Base-by-base conservation (phyloP, 78 protist species). In the Dictyostelium intermedium region DNA sequence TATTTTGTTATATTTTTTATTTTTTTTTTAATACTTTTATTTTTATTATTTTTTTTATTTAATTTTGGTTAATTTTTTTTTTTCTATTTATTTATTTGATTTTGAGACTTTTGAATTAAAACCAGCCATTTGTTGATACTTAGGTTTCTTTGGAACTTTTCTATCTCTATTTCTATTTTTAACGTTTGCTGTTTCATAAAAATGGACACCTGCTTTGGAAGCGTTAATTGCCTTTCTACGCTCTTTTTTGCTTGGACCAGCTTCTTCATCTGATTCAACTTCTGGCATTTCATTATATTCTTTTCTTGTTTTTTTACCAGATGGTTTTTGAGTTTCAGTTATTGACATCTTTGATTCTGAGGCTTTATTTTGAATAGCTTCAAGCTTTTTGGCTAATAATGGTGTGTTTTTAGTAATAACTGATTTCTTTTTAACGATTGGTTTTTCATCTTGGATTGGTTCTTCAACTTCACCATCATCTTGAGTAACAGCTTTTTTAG, bases 91-190 rank as follows among this genome's bases (percentile, higher is more conserved):
- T 72, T 72, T 72, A 34, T 34, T 72, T 72, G 34, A 32, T 72
- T 70, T 70, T 70, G 73, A 63, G 25, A 25, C 20, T 11, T 66
- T 66, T 6, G 74, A 66, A 30, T 66, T 66, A 13, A 30, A 66
- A 5, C 39, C 37, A 16, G 37, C 43, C 20, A 80, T 13, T 47
- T 41, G 63, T 80, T 80, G 84, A 30, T 80, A 80, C 30, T 80
- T 80, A 27, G 84, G 84, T 82, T 73, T 85, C 10, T 27, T 69
- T 85, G 91, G 93, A 11, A 18, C 50, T 82, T 79, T 87, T 76
- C 93, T 76, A 18, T 76, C 85, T 76, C 93, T 76, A 45, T 78
- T 87, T 79, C 66, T 87, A 23, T 87, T 87, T 82, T 87, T 76
- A 32, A 78, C 93, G 43, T 78, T 76, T 13, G 41, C 66, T 25